Evolutionary conservation across 495 filamentous ascomycete species (phyloP).

Genomic region (Penicillium simplicissimum): DNA sequence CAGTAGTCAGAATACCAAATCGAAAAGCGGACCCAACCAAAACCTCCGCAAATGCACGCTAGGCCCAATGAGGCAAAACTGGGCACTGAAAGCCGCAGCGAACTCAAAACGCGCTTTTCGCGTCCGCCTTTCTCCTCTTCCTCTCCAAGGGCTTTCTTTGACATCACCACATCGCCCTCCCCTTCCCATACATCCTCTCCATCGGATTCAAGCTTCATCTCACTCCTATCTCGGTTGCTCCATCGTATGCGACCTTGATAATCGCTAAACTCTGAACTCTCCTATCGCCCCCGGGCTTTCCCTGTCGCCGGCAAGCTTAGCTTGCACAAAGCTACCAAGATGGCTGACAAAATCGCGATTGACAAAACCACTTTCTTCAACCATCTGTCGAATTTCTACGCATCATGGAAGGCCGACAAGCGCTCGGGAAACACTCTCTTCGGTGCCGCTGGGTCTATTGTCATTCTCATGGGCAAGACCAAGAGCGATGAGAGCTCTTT

Average conservation of each 20-base stretch:
- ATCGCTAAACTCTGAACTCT: slow-evolving; percentile 1
- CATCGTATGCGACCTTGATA: slow-evolving; percentile 11
- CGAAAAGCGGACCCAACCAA: background rate
- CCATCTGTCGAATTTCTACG: slow-evolving; percentile 80
- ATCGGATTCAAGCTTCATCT: background rate
- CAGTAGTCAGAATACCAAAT: background rate
- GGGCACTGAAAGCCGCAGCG: slow-evolving; percentile 20
- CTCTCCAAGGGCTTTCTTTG: slow-evolving; percentile 4
- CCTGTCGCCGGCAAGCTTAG: slow-evolving; percentile 21
- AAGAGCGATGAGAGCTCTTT: slow-evolving; percentile 74
- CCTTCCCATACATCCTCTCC: background rate
- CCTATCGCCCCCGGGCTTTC: slow-evolving; percentile 9
- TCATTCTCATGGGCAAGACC: slow-evolving; percentile 91
- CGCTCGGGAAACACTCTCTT: slow-evolving; percentile 75
- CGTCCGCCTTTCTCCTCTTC: slow-evolving; percentile 21
- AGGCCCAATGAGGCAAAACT: slow-evolving; percentile 27
- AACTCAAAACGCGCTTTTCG: slow-evolving; percentile 36
- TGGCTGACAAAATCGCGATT: slow-evolving; percentile 78
- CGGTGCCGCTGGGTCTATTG: slow-evolving; percentile 77
- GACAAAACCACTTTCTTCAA: slow-evolving; percentile 90
- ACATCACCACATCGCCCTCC: slow-evolving; percentile 7
- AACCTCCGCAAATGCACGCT: slow-evolving; percentile 11
- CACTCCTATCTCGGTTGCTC: background rate
- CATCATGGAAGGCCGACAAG: slow-evolving; percentile 95
- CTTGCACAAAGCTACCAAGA: slow-evolving; percentile 29